Conservation (phyloP, 129 eudicot species). For the Arctium minus region DNA sequence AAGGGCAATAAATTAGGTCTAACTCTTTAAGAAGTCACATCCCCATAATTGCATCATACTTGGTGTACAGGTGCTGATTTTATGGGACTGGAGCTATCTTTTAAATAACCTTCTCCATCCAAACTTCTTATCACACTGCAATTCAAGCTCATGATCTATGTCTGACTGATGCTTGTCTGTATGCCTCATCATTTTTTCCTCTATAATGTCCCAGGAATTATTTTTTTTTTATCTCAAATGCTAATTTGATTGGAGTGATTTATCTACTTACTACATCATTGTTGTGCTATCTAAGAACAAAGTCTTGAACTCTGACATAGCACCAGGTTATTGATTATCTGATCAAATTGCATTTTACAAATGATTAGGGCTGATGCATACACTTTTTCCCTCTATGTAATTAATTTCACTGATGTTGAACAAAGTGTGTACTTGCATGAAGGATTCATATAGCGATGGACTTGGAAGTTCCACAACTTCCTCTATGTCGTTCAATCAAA, state of each 20-base stretch:
- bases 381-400: neutral
- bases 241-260: neutral
- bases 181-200: conserved; percentile 1
- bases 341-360: conserved; percentile 4
- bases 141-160: conserved; percentile 4
- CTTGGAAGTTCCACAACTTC: conserved; percentile 30
- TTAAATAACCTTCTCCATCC: neutral
- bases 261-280: neutral
- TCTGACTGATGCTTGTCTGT: conserved; percentile 5
- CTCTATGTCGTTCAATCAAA: conserved; percentile 30
- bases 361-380: neutral
- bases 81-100: neutral
- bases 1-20: neutral
- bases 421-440: conserved; percentile 5
- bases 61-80: neutral
- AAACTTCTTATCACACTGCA: neutral
- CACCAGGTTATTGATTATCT: conserved; percentile 8
- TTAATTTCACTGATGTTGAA: neutral
- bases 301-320: neutral
- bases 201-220: neutral
- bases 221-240: neutral
- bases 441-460: conserved; percentile 37
- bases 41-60: conserved; percentile 3
- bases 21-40: neutral
- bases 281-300: conserved; percentile 6